Conservation (phyloP, 805 yeast genomes). For the Ogataea trehaloabstinens region DNA sequence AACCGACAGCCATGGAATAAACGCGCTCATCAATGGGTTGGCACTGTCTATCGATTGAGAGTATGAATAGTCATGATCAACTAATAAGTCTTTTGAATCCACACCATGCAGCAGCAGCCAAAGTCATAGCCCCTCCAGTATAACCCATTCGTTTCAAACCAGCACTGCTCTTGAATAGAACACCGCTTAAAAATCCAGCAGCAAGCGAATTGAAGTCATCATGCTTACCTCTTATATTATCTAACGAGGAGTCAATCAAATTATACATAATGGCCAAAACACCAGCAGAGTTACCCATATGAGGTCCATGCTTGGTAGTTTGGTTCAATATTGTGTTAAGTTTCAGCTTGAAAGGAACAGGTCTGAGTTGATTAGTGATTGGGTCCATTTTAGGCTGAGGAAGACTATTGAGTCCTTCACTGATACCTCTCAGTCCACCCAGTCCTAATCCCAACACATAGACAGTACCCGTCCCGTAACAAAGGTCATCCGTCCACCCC, state of each 20-base stretch:
- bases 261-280: constrained; percentile 89
- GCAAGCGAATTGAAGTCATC: constrained; percentile 80
- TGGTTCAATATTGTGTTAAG: constrained; percentile 88
- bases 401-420: constrained; percentile 78
- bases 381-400: constrained; percentile 63
- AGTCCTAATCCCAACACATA: constrained; percentile 81
- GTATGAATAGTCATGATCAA: constrained; percentile 4
- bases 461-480: constrained; percentile 97
- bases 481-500: constrained; percentile 95
- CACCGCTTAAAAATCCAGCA: constrained; percentile 93
- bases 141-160: constrained; percentile 88
- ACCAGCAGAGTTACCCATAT: constrained; percentile 92
- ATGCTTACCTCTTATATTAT: constrained; percentile 80
- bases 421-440: constrained; percentile 88
- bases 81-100: constrained; percentile 53
- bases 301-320: constrained; percentile 94
- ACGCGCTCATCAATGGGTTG: neutral
- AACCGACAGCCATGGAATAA: neutral
- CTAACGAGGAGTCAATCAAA: constrained; percentile 75
- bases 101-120: constrained; percentile 92
- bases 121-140: constrained; percentile 80
- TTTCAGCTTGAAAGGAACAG: constrained; percentile 76
- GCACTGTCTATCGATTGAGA: constrained; percentile 7
- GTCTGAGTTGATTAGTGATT: constrained; percentile 45
- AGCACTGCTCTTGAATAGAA: constrained; percentile 78